Percentiles rank a stretch among this genome's conserved stretches.
Evolutionary conservation across 495 filamentous ascomycete species (phyloP).

Genomic region (Penicillium subrubescens): DNA sequence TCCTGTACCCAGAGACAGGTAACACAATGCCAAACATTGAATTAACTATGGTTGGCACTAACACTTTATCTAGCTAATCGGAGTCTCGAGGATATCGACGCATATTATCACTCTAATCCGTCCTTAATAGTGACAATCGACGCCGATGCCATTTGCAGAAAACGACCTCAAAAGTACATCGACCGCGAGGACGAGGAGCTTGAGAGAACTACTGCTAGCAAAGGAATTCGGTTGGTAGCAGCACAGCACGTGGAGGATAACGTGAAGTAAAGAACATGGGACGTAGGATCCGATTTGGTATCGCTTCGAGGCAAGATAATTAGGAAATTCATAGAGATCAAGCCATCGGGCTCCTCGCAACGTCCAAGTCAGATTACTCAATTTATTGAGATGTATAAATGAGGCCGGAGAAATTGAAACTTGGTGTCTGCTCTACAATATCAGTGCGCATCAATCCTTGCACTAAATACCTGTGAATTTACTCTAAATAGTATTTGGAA

Average conservation of each 20-base stretch:
- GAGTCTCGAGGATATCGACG: neutral
- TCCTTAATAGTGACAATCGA: neutral
- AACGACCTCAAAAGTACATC: neutral
- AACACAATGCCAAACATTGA: neutral
- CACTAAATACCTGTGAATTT: too few relatives aligned
- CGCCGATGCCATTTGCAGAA: neutral
- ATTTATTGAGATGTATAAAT: too few relatives aligned
- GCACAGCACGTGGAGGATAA: neutral
- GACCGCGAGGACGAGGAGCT: neutral
- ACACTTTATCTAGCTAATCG: neutral
- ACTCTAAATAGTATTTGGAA: too few relatives aligned
- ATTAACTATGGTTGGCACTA: neutral
- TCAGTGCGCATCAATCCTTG: too few relatives aligned
- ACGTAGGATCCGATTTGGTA: too few relatives aligned
- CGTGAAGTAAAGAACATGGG: neutral
- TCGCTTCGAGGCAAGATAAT: neutral
- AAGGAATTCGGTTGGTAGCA: neutral
- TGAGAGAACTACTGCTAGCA: slow-evolving; percentile 9
- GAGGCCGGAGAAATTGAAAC: too few relatives aligned
- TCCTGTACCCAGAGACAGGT: neutral
- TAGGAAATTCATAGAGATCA: too few relatives aligned
- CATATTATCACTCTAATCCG: neutral
- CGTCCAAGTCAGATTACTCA: too few relatives aligned
- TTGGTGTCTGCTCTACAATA: too few relatives aligned
- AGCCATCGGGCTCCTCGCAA: too few relatives aligned